phyloP scores from a whole-genome alignment of 192 early-diverging fungal genomes.

The Irineochytrium annulatum region DNA sequence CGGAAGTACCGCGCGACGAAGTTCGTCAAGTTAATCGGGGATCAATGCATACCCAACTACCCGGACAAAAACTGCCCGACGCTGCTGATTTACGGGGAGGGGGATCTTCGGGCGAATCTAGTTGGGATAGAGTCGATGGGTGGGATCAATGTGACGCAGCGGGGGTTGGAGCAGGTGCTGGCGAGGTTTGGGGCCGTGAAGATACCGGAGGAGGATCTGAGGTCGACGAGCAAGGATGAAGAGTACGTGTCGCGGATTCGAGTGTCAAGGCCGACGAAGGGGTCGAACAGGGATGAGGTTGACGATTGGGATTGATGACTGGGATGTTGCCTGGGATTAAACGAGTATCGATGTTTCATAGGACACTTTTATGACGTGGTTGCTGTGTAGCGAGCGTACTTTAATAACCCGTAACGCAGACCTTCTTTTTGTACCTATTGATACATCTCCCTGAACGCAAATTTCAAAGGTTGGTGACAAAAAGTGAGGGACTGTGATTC shows the following conservation, averaged over 20 bases:
- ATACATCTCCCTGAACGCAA: too few species aligned
- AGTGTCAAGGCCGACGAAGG: conserved; percentile 11
- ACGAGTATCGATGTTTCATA: too few species aligned
- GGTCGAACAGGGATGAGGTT: conserved; percentile 20
- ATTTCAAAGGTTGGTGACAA: too few species aligned
- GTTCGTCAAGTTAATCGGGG: conserved; percentile 89
- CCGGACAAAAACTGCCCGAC: conserved; percentile 76
- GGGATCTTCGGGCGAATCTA: conserved; percentile 80
- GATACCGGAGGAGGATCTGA: conserved; percentile 27
- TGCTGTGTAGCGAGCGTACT: too few species aligned
- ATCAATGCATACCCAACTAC: conserved; percentile 93
- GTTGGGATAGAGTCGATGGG: conserved; percentile 77
- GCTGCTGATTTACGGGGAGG: conserved; percentile 83
- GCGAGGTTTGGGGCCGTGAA: conserved; percentile 31
- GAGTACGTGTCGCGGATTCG: conserved; percentile 20
- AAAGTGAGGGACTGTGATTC: too few species aligned
- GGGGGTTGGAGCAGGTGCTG: conserved; percentile 42
- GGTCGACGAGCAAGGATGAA: conserved; percentile 35
- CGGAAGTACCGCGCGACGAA: conserved; percentile 78
- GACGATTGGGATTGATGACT: conserved; percentile 43
- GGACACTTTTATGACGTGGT: too few species aligned
- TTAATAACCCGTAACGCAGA: too few species aligned
- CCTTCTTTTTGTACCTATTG: too few species aligned
- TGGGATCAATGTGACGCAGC: conserved; percentile 71
- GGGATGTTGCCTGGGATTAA: too few species aligned